These are phyloP conservation scores for Monilinia laxa DNA, from an alignment of 2,329 filamentous ascomycete genomes.

Conservation along the genomic window DNA sequence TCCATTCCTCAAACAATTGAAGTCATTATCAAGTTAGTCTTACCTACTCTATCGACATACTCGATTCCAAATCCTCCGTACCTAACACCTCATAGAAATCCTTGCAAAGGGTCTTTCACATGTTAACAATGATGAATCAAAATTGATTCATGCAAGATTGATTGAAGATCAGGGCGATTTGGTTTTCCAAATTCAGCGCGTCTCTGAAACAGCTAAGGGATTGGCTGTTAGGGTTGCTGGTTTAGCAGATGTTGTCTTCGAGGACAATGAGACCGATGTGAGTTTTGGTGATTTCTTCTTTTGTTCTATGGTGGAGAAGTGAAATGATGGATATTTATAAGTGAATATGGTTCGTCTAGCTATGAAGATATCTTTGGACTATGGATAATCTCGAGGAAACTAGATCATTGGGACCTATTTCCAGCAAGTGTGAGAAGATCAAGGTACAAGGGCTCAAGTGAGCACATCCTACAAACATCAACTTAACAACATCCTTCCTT, in stretches of 20 bases:
- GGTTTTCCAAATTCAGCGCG: constrained; percentile 49
- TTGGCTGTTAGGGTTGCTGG: constrained; percentile 44
- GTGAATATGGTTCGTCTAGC: neutral
- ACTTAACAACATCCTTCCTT: no score
- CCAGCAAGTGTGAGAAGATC: no score
- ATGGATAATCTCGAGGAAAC: constrained; percentile 42
- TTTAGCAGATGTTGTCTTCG: constrained; percentile 30
- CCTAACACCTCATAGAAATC: constrained; percentile 5
- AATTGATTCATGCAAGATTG: constrained; percentile 42
- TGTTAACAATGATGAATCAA: constrained; percentile 16
- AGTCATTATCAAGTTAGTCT: constrained; percentile 12
- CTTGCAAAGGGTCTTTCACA: constrained; percentile 10
- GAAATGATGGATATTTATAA: no score
- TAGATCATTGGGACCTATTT: neutral
- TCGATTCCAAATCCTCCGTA: neutral
- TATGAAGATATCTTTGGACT: neutral
- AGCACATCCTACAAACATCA: neutral
- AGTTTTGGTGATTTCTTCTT: neutral
- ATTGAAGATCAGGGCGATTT: constrained; percentile 52
- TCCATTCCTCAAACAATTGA: constrained; percentile 14
- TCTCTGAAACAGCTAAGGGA: constrained; percentile 46
- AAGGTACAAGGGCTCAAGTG: neutral
- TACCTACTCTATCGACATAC: neutral
- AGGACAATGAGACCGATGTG: constrained; percentile 18
- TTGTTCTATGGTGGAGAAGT: neutral